Percentiles rank a stretch among this genome's conserved stretches.
Evolutionary conservation across 441 rosid genomes (phyloP).

Genomic region (Syzygium syzygioides): DNA sequence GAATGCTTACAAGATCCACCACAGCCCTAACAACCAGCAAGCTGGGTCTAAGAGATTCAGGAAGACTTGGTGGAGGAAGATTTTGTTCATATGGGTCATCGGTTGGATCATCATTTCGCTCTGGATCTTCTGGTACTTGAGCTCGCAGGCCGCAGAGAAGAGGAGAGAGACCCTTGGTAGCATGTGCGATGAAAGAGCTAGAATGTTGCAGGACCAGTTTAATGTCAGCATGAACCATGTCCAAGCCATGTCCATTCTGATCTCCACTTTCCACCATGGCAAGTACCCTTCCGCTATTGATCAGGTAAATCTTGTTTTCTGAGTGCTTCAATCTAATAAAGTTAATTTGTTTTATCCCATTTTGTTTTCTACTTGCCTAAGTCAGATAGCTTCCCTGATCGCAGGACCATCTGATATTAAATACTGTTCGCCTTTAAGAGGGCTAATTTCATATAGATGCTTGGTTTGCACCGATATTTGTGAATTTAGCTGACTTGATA

Average conservation of each 20-base stretch:
- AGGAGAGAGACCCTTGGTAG: constrained; percentile 72
- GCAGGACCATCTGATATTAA: background rate
- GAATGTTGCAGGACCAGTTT: constrained; percentile 95
- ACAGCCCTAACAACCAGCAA: constrained; percentile 35
- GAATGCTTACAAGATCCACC: constrained; percentile 42
- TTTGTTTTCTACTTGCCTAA: background rate
- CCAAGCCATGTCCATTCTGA: constrained; percentile 89
- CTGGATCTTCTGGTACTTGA: constrained; percentile 51
- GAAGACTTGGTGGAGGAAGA: constrained; percentile 58
- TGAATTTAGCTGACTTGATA: background rate
- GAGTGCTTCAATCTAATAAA: background rate
- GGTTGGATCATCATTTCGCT: constrained; percentile 38
- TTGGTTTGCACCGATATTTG: background rate
- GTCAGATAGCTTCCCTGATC: background rate
- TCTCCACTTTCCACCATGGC: constrained; percentile 87
- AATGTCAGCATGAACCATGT: constrained; percentile 96
- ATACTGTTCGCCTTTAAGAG: background rate
- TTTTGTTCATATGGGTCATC: constrained; percentile 58
- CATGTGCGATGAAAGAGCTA: constrained; percentile 94
- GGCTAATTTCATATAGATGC: background rate
- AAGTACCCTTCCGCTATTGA: constrained; percentile 83
- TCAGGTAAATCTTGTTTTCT: constrained; percentile 44
- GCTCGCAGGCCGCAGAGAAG: constrained; percentile 64
- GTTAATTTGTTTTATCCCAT: background rate
- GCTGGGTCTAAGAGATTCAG: constrained; percentile 53